Evolutionary conservation across 345 rosid species (phyloP).

Genomic region (Arabis hirsuta): DNA sequence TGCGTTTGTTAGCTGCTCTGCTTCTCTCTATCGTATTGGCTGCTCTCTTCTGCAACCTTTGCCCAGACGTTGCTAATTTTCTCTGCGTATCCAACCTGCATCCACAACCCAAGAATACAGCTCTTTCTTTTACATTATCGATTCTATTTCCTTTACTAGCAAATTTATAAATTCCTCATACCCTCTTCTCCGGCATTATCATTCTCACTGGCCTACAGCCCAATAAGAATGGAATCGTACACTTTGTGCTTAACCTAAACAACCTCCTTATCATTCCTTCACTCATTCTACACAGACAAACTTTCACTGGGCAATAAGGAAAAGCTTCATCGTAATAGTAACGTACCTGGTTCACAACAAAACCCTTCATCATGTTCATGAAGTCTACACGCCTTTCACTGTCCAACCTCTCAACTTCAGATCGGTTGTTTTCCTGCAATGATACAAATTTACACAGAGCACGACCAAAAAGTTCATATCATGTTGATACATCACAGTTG

Average conservation of each 20-base stretch:
- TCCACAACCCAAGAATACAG: slow-evolving; percentile 18
- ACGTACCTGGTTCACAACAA: slow-evolving; percentile 89
- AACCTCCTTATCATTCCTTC: neutral
- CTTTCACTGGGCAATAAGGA: neutral
- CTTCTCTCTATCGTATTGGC: slow-evolving; percentile 66
- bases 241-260: slow-evolving; percentile 16
- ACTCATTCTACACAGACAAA: slow-evolving; percentile 3
- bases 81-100: slow-evolving; percentile 95
- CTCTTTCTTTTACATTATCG: neutral
- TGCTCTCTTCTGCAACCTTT: slow-evolving; percentile 86
- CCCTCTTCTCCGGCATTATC: neutral
- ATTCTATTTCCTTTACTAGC: slow-evolving; percentile 10
- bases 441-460: slow-evolving; percentile 6
- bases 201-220: slow-evolving; percentile 2
- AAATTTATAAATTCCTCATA: neutral
- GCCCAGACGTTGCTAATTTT: slow-evolving; percentile 90
- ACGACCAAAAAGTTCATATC: neutral
- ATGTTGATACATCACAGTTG: slow-evolving; percentile 3
- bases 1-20: slow-evolving; percentile 36
- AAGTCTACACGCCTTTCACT: slow-evolving; percentile 77
- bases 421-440: slow-evolving; percentile 79
- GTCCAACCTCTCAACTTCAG: slow-evolving; percentile 85
- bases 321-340: neutral
- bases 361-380: slow-evolving; percentile 90
- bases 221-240: slow-evolving; percentile 8